phyloP scores from a whole-genome alignment of 2,329 filamentous ascomycete genomes.

The Aureobasidium leucospermi region DNA sequence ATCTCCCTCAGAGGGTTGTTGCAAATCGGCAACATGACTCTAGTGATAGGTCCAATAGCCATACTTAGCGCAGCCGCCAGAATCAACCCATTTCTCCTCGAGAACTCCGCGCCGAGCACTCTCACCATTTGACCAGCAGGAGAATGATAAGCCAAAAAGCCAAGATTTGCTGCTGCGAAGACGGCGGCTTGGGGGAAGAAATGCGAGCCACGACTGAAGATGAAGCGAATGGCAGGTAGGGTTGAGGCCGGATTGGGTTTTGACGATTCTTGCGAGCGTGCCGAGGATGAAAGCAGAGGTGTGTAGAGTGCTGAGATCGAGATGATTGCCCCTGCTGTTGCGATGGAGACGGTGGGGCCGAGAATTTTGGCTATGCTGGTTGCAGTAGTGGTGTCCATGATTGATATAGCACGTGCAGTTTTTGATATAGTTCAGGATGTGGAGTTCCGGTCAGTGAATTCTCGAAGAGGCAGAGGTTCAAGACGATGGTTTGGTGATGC shows the following conservation, averaged over 20 bases:
- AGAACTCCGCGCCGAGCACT: background rate
- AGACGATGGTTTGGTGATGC: too few relatives aligned
- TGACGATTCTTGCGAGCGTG: background rate
- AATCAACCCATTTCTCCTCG: background rate
- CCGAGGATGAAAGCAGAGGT: background rate
- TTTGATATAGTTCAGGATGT: too few relatives aligned
- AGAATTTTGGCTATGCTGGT: background rate
- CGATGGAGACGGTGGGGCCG: background rate
- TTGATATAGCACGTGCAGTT: background rate
- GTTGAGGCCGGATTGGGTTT: background rate
- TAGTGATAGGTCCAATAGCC: background rate
- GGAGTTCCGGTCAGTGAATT: too few relatives aligned
- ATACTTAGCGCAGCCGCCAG: background rate
- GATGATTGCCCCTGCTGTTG: background rate
- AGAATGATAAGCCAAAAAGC: background rate
- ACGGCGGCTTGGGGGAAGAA: background rate
- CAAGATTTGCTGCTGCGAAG: background rate
- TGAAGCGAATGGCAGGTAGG: conserved; percentile 3
- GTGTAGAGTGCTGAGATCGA: background rate
- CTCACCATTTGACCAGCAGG: background rate
- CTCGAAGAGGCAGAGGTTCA: too few relatives aligned
- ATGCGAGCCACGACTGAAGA: background rate
- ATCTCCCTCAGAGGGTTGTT: conserved; percentile 3
- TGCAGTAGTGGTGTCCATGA: background rate
- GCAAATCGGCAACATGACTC: background rate